A percentile compares a stretch with the other conserved stretches of the same genome.
Conservation (phyloP, 192 early-diverging fungal species). For the Podila epicladia region DNA sequence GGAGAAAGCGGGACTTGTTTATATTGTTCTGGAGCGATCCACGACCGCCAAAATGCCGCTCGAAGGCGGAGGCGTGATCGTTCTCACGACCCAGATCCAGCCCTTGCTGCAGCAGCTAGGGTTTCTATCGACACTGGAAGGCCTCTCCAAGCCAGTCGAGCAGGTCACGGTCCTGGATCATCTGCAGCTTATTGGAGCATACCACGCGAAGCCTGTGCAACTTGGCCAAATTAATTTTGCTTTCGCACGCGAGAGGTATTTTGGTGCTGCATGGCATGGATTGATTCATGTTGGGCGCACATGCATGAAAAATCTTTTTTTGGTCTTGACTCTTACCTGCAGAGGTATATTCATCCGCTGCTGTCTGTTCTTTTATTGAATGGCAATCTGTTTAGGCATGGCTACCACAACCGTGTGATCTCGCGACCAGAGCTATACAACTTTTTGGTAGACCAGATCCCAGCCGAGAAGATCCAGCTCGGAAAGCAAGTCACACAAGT, state of each 20-base stretch:
- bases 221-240: no score
- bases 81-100: constrained; percentile 34
- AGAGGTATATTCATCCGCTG: neutral
- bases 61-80: constrained; percentile 28
- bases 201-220: constrained; percentile 21
- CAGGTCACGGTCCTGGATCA: constrained; percentile 30
- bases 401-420: constrained; percentile 22
- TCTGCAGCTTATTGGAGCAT: constrained; percentile 19
- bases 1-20: constrained; percentile 39
- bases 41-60: constrained; percentile 18
- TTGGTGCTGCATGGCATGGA: no score
- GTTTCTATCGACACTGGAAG: constrained; percentile 21
- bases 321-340: neutral
- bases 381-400: constrained; percentile 5
- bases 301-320: no score
- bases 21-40: constrained; percentile 36
- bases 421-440: constrained; percentile 43
- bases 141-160: constrained; percentile 31
- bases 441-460: constrained; percentile 21
- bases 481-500: constrained; percentile 17
- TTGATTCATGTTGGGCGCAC: no score
- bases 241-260: no score
- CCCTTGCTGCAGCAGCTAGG: constrained; percentile 40
- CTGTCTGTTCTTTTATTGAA: no score
- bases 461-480: constrained; percentile 17